A percentile compares a stretch with the other conserved stretches of the same genome.
Conservation (phyloP, 208 protist genomes). For the Porcisia deanei region DNA sequence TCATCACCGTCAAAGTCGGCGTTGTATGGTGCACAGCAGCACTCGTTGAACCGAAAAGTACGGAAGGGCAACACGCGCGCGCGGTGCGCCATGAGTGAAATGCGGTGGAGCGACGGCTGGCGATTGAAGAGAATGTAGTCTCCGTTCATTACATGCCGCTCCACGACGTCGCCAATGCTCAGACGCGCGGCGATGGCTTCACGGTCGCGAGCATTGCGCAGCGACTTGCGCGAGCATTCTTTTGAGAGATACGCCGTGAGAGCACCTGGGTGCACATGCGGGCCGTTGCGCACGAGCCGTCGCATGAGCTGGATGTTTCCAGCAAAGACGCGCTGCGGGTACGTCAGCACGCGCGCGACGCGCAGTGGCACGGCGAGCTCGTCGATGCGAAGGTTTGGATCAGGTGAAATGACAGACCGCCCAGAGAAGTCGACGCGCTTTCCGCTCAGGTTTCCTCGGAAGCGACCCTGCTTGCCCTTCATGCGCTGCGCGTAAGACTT, state of each 20-base stretch:
- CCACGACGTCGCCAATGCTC: slow-evolving; percentile 97
- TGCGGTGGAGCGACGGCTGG: slow-evolving; percentile 99
- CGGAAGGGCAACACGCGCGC: slow-evolving; percentile 95
- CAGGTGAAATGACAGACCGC: slow-evolving; percentile 99
- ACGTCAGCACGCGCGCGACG: slow-evolving; percentile 98
- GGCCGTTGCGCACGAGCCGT: slow-evolving; percentile 95
- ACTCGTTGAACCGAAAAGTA: slow-evolving; percentile 99
- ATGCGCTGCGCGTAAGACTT: slow-evolving; percentile 96
- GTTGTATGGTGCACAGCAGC: slow-evolving; percentile 99
- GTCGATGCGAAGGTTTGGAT: slow-evolving; percentile 98
- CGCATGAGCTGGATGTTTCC: slow-evolving; percentile 95
- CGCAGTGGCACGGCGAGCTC: slow-evolving; percentile 97
- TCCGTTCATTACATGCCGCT: slow-evolving; percentile 98
- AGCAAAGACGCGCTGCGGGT: slow-evolving; percentile 95
- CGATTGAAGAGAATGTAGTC: slow-evolving; percentile 99
- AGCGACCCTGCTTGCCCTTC: slow-evolving; percentile 99
- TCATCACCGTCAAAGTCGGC: slow-evolving; percentile 99
- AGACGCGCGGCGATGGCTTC: slow-evolving; percentile 83
- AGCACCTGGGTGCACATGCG: slow-evolving; percentile 96
- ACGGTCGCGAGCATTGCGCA: slow-evolving; percentile 70
- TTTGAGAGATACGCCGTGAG: slow-evolving; percentile 91
- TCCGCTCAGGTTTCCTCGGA: slow-evolving; percentile 98
- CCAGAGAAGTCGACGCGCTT: slow-evolving; percentile 99
- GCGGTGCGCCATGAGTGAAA: slow-evolving; percentile 99
- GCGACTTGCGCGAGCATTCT: slow-evolving; percentile 78